Base-by-base conservation (phyloP, 2,329 filamentous ascomycete genomes). In the Geosmithia morbida region DNA sequence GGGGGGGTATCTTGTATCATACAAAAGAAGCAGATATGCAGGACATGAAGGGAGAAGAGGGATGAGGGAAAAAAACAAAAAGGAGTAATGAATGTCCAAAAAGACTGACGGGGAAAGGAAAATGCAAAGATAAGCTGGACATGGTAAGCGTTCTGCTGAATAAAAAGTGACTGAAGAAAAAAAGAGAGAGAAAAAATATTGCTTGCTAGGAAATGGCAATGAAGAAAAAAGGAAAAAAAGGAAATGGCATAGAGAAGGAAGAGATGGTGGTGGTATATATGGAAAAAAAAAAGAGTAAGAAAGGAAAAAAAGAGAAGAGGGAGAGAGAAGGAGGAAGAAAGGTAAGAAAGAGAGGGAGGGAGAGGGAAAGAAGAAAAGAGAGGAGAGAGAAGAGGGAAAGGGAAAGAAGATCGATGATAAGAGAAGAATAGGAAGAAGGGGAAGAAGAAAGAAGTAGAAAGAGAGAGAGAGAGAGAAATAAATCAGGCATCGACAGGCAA, bases 401-500 rank as follows among this genome's bases (percentile, higher is more conserved):
- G 11, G 14, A 16, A 37, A 37, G 33, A 37, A 37, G 33, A 37
- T 3, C 13, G 33, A 37, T 13, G 14, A 13, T 7, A 37, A 37
- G 33, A 16, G 13, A 17, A 11, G 43, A 18, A 11, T 29, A 19
- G 43, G 26, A 22, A 19, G 16, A 26, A 14, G 11, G 43, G 22
- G 14, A 7, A 37, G 33, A 37, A 3, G 14, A 37, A 37, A 37
- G 33, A 16, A n/a, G n/a, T 37, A 3, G 13, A 37, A 37, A n/a
- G n/a, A 46, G 22, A n/a, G n/a, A n/a, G n/a, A n/a, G n/a, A n/a
- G n/a, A n/a, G n/a, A n/a, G n/a, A n/a, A n/a, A n/a, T n/a, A n/a
- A 13, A 11, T 20, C 56, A 70, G 33, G 61, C 61, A 19, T 72
- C 70, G 1, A 56, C 51, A 19, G 64, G 64, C 47, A 75, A 56